Evolutionary conservation across 345 rosid genomes (phyloP).

Genomic region (Pistacia integerrima): DNA sequence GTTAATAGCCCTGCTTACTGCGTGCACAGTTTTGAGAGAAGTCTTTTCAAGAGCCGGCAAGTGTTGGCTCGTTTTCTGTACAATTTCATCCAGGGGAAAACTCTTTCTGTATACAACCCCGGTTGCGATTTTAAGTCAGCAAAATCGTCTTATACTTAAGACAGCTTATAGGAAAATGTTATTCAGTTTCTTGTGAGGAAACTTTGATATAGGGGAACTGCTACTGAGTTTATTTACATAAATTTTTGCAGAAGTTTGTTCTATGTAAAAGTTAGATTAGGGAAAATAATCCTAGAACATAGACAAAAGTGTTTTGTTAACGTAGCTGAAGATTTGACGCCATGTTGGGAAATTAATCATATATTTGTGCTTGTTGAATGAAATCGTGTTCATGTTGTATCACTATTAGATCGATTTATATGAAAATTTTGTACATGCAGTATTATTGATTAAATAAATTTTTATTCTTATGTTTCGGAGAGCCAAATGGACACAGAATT

Average conservation of each 20-base stretch:
- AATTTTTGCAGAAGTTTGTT: not conserved
- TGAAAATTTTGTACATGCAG: not conserved
- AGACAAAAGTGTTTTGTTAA: not conserved
- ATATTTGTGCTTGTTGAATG: not conserved
- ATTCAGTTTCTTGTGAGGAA: not conserved
- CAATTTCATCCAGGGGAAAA: not conserved
- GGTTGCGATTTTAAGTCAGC: not conserved
- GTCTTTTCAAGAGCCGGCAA: not conserved
- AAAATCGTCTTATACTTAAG: not conserved
- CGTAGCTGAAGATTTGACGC: not conserved
- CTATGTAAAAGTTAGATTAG: not conserved
- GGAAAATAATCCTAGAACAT: not conserved
- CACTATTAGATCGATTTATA: not conserved
- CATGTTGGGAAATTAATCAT: not conserved
- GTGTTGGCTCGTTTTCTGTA: constrained; percentile 11
- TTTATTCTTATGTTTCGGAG: not conserved
- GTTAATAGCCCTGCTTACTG: constrained; percentile 4
- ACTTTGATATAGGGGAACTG: constrained; percentile 3
- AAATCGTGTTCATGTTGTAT: not conserved
- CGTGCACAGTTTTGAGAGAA: not conserved
- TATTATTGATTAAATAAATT: too few species aligned
- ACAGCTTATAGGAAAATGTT: not conserved
- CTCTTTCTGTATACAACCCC: not conserved
- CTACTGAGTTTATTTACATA: not conserved
- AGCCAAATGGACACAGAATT: not conserved